Percentiles rank a stretch among this genome's conserved stretches.
Evolutionary conservation across 2,329 filamentous ascomycete species (phyloP).

Genomic region (Penicillium sp.): DNA sequence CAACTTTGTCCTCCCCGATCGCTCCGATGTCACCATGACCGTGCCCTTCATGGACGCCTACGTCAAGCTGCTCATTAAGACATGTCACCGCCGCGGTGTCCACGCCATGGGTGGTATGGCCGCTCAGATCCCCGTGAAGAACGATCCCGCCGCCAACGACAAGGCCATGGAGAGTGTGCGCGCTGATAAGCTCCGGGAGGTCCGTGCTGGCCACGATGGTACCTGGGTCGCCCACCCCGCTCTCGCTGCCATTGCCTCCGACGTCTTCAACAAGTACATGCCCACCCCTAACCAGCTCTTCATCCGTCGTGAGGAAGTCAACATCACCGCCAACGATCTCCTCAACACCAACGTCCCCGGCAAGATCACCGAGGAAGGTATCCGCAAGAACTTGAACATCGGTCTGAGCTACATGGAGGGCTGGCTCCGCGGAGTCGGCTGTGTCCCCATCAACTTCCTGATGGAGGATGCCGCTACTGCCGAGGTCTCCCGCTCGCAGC

Average conservation of each 20-base stretch:
- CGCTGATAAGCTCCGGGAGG: conserved; percentile 94
- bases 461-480: conserved; percentile 99
- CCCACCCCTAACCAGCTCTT: conserved; percentile 97
- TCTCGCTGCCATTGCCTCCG: conserved; percentile 80
- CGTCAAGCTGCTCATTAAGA: conserved; percentile 95
- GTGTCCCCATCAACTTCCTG: conserved; percentile 94
- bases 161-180: conserved; percentile 90
- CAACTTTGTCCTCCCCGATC: conserved; percentile 90
- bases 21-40: conserved; percentile 91
- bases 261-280: conserved; percentile 98
- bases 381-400: conserved; percentile 96
- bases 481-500: conserved; percentile 88
- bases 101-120: conserved; percentile 99
- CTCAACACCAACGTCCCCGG: conserved; percentile 98
- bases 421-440: conserved; percentile 92
- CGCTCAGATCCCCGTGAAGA: conserved; percentile 97
- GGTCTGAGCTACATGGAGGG: conserved; percentile 98
- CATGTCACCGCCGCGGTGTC: conserved; percentile 94
- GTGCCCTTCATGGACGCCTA: conserved; percentile 98
- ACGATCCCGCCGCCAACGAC: conserved; percentile 86
- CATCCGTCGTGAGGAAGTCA: conserved; percentile 83
- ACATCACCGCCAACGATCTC: conserved; percentile 82
- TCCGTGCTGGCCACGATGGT: conserved; percentile 89
- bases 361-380: conserved; percentile 86
- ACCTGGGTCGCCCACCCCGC: conserved; percentile 98